Percentiles rank a stretch among this genome's conserved stretches.
Evolutionary conservation across 139 green algal genomes (phyloP).

Genomic region (Haematococcus sp.): DNA sequence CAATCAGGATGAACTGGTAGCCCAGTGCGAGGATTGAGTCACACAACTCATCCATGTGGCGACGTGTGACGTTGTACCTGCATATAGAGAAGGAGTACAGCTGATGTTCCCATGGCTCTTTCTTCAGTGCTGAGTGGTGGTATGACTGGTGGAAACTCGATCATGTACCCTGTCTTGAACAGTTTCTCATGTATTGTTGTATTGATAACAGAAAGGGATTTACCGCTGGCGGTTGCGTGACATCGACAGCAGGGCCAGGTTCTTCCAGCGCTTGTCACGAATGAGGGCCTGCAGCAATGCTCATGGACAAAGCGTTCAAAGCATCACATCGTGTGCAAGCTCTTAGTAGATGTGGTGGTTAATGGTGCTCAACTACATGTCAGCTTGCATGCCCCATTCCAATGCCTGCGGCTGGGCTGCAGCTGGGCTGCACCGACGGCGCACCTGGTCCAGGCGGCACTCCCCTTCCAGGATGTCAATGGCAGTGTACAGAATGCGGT

Average conservation of each 20-base stretch:
- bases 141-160: too few relatives aligned
- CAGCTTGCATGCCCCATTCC: too few relatives aligned
- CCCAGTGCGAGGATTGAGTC: slow-evolving; percentile 68
- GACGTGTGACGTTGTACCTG: slow-evolving; percentile 79
- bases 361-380: too few relatives aligned
- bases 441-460: slow-evolving; percentile 57
- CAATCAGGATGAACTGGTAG: slow-evolving; percentile 88
- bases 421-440: too few relatives aligned
- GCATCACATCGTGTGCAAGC: too few relatives aligned
- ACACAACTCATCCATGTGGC: slow-evolving; percentile 83
- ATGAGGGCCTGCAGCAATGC: slow-evolving; percentile 76
- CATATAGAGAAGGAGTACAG: neutral
- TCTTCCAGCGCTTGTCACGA: slow-evolving; percentile 88
- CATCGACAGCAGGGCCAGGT: slow-evolving; percentile 81
- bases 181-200: neutral
- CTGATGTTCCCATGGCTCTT: slow-evolving; percentile 21
- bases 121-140: too few relatives aligned
- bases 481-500: slow-evolving; percentile 86
- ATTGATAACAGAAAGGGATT: neutral
- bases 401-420: too few relatives aligned
- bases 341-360: too few relatives aligned
- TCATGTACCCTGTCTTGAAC: neutral
- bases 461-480: slow-evolving; percentile 89
- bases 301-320: slow-evolving; percentile 50
- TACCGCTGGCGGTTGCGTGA: slow-evolving; percentile 56